A percentile compares a stretch with the other conserved stretches of the same genome.
Evolutionary conservation across 1,139 yeast genomes (phyloP).

Genomic region (Blastobotrys petasosporus): DNA sequence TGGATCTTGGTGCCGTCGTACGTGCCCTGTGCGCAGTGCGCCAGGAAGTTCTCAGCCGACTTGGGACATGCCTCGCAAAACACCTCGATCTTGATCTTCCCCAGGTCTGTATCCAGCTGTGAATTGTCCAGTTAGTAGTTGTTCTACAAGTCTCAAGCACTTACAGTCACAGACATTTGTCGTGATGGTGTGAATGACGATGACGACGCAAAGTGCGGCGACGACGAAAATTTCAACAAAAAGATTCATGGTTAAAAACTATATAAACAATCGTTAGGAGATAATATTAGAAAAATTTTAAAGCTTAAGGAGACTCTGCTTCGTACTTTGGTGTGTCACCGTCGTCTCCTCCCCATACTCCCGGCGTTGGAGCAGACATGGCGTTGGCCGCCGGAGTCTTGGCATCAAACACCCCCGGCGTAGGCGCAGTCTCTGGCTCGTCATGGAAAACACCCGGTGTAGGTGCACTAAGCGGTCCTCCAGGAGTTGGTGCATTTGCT

Average conservation of each 20-base stretch:
- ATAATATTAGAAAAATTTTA: not conserved
- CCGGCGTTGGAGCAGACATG: conserved; percentile 33
- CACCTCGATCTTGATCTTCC: conserved; percentile 39
- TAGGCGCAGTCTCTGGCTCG: conserved; percentile 38
- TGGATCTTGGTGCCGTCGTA: conserved; percentile 40
- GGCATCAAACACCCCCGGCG: conserved; percentile 39
- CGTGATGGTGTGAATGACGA: too few relatives aligned
- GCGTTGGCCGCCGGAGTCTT: conserved; percentile 39
- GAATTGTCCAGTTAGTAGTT: not conserved
- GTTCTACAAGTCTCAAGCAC: too few relatives aligned
- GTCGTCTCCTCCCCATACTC: conserved; percentile 35
- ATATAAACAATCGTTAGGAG: too few relatives aligned
- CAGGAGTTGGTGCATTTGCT: conserved; percentile 39
- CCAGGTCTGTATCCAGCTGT: conserved; percentile 36
- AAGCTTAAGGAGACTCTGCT: conserved; percentile 30
- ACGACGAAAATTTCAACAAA: too few relatives aligned
- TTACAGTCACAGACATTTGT: conserved; percentile 12
- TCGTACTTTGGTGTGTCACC: conserved; percentile 35
- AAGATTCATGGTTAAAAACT: too few relatives aligned
- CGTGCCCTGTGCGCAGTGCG: conserved; percentile 45
- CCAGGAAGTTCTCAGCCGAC: conserved; percentile 41
- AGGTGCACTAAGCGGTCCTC: conserved; percentile 35
- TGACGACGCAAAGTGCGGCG: too few relatives aligned
- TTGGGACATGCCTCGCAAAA: conserved; percentile 39
- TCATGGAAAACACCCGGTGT: conserved; percentile 39